phyloP scores from a whole-genome alignment of 805 yeast genomes.

The Dipodascus geniculatus region DNA sequence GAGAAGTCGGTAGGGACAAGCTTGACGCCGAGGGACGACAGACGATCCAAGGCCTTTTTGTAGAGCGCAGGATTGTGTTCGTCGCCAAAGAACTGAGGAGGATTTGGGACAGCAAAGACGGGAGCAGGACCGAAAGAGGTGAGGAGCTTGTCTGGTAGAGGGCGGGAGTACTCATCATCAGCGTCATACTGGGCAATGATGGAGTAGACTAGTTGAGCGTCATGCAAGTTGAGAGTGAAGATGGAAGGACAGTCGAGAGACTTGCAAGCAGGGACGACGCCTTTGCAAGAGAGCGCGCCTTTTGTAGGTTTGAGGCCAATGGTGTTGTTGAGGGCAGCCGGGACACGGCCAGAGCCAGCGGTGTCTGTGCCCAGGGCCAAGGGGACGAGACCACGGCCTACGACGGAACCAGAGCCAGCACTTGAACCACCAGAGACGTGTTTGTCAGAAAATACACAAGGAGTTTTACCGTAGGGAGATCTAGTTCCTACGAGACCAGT shows the following conservation, averaged over 20 bases:
- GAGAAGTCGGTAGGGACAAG: conserved; percentile 58
- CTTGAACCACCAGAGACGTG: conserved; percentile 94
- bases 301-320: conserved; percentile 88
- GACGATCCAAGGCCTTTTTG: conserved; percentile 44
- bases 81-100: conserved; percentile 73
- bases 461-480: conserved; percentile 87
- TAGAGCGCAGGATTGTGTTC: conserved; percentile 61
- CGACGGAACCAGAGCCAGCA: conserved; percentile 91
- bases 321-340: conserved; percentile 86
- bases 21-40: conserved; percentile 44
- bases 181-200: conserved; percentile 64
- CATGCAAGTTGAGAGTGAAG: conserved; percentile 64
- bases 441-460: conserved; percentile 59
- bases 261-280: conserved; percentile 97
- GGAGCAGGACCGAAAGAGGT: conserved; percentile 47
- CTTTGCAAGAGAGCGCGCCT: conserved; percentile 75
- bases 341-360: conserved; percentile 97
- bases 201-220: conserved; percentile 69
- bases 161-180: conserved; percentile 71
- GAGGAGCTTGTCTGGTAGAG: conserved; percentile 55
- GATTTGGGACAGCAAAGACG: conserved; percentile 64
- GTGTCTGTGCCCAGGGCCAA: conserved; percentile 90
- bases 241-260: conserved; percentile 88
- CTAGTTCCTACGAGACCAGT: conserved; percentile 94
- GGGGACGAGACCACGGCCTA: conserved; percentile 83